Base-by-base conservation (phyloP, 2,329 filamentous ascomycete species). In the Myriangium duriaei region DNA sequence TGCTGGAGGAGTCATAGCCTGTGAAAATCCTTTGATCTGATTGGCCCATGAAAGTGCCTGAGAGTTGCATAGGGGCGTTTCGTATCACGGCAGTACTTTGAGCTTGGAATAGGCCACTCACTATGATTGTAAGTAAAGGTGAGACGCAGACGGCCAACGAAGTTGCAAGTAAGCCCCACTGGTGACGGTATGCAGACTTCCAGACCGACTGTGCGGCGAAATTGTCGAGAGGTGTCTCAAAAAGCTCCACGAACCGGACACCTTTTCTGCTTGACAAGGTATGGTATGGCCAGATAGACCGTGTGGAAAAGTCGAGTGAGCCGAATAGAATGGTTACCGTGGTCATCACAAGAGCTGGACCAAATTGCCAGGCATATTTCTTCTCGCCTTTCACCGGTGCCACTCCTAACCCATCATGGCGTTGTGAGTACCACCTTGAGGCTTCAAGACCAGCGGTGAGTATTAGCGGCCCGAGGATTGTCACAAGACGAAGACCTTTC, bases 331-430 rank as follows among this genome's bases (percentile, higher is more conserved):
- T 30, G 2, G 35, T 16, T 2, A 13, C 24, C 5, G 3, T n/a
- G 3, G 32, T 29, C 35, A 37, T 37, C 5, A 31, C 15, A 17
- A 37, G 18, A n/a, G 35, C 35, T 4, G 35, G 35, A 9, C 1
- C 2, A 13, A 37, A 37, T 2, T 15, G 4, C 28, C 35, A 37
- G 11, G 15, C 13, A 12, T 37, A 37, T 9, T 31, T 30, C 2
- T 21, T 11, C 6, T 37, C 30, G 2, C 35, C 35, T 10, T 11
- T 29, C 3, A 13, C 4, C 2, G 35, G 35, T 1, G 24, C 35
- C 2, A 18, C 7, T 2, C 16, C 21, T 11, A 30, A 37, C 7
- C 35, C 35, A 13, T 4, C 4, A 3, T 37, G 4, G 1, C 16
- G 13, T 3, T 6, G 6, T 11, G 35, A 37, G 11, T 31, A 16